phyloP scores from a whole-genome alignment of 2,329 filamentous ascomycete genomes.

The Polychaeton citri region DNA sequence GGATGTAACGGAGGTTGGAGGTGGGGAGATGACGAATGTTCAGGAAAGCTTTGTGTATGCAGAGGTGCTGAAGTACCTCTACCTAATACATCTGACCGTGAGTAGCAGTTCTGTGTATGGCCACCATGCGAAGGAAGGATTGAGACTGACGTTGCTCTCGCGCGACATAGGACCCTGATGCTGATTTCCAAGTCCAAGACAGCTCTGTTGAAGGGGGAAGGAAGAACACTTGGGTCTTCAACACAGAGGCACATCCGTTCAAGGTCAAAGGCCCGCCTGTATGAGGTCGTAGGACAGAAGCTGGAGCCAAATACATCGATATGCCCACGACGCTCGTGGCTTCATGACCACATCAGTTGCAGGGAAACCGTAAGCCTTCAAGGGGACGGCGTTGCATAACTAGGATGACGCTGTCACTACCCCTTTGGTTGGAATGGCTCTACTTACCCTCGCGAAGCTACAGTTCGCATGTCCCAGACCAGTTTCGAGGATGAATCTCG shows the following conservation, averaged over 20 bases:
- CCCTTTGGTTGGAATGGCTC: too few species aligned
- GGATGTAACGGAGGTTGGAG: slow-evolving; percentile 51
- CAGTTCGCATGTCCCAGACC: too few species aligned
- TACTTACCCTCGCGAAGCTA: too few species aligned
- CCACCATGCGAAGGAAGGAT: too few species aligned
- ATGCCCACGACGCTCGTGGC: too few species aligned
- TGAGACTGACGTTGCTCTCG: too few species aligned
- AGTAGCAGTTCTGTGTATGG: slow-evolving; percentile 47
- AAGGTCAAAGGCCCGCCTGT: slow-evolving; percentile 7
- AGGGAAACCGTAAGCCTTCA: too few species aligned
- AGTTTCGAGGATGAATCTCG: too few species aligned
- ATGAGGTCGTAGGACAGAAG: slow-evolving; percentile 1
- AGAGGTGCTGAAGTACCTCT: slow-evolving; percentile 56
- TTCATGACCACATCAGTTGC: too few species aligned
- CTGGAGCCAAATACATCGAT: too few species aligned
- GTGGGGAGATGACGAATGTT: slow-evolving; percentile 51
- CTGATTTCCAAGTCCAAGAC: slow-evolving; percentile 9
- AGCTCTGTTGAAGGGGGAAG: slow-evolving; percentile 4
- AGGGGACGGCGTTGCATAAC: too few species aligned
- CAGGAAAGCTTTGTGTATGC: slow-evolving; percentile 85
- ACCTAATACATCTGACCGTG: slow-evolving; percentile 25
- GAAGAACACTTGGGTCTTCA: slow-evolving; percentile 18
- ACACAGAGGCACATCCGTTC: slow-evolving; percentile 20
- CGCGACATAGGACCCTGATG: slow-evolving; percentile 6
- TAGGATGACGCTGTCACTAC: too few species aligned